Percentiles rank a stretch among this genome's conserved stretches.
These are phyloP conservation scores for Trifolium pratense DNA, from an alignment of 306 rosid genomes.

Conservation along the genomic window DNA sequence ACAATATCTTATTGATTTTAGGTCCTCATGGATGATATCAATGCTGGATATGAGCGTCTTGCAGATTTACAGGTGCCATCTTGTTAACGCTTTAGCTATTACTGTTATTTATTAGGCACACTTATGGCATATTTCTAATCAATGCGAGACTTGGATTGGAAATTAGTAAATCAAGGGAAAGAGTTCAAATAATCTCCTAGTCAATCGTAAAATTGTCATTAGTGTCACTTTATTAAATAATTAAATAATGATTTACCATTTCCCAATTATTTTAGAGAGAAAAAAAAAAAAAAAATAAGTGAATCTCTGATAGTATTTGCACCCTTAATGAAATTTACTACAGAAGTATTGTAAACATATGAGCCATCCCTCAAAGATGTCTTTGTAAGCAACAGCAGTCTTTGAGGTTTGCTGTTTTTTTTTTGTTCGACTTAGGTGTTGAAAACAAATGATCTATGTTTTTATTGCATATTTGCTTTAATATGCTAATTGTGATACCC, in stretches of 20 bases:
- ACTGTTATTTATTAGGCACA: neutral
- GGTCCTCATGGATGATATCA: slow-evolving; percentile 95
- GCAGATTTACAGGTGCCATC: slow-evolving; percentile 79
- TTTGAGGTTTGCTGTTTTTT: neutral
- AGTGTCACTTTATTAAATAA: neutral
- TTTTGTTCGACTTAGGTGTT: neutral
- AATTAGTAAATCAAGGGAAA: neutral
- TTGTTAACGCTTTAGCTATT: slow-evolving; percentile 20
- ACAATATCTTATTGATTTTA: slow-evolving; percentile 46
- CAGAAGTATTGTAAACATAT: neutral
- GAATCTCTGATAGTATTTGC: neutral
- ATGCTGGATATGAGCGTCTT: slow-evolving; percentile 94
- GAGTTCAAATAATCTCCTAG: neutral
- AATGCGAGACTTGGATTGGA: neutral
- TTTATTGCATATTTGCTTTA: slow-evolving; percentile 19
- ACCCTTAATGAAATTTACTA: slow-evolving; percentile 4
- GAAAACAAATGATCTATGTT: neutral
- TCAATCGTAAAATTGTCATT: neutral
- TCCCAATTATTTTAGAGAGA: neutral
- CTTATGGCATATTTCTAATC: neutral
- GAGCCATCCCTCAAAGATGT: slow-evolving; percentile 18
- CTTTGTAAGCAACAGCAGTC: neutral
- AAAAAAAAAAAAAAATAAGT: neutral
- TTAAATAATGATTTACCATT: neutral
- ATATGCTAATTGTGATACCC: slow-evolving; percentile 37